These are phyloP conservation scores for Candida jianshihensis DNA, from an alignment of 805 yeast genomes.

Conservation along the genomic window DNA sequence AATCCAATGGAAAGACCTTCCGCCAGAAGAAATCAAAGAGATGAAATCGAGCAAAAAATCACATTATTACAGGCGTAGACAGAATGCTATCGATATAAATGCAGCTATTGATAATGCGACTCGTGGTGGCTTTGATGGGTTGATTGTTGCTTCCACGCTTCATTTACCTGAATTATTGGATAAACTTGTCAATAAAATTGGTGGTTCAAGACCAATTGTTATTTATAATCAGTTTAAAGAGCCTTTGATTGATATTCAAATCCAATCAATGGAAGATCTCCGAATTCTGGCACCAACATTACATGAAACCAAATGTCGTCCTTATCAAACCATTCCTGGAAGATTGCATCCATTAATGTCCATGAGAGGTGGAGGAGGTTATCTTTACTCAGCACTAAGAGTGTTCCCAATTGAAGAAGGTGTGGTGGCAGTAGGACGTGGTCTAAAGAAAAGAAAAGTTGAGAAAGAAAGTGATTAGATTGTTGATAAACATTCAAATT, in stretches of 20 bases:
- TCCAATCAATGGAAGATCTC: slow-evolving; percentile 56
- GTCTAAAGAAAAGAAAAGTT: slow-evolving; percentile 29
- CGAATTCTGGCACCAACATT: slow-evolving; percentile 78
- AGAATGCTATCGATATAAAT: slow-evolving; percentile 43
- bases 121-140: slow-evolving; percentile 60
- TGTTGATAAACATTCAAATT: not conserved
- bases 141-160: slow-evolving; percentile 67
- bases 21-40: slow-evolving; percentile 45
- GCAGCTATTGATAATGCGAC: slow-evolving; percentile 43
- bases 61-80: slow-evolving; percentile 60
- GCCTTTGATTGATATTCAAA: slow-evolving; percentile 64
- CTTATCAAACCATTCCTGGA: slow-evolving; percentile 90
- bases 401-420: slow-evolving; percentile 66
- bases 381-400: slow-evolving; percentile 65
- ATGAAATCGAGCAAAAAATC: slow-evolving; percentile 54
- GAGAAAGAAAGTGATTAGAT: not conserved
- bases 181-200: slow-evolving; percentile 51
- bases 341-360: slow-evolving; percentile 95
- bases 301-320: slow-evolving; percentile 73
- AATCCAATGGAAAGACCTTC: slow-evolving; percentile 37
- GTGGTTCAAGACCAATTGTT: slow-evolving; percentile 85
- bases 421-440: slow-evolving; percentile 64
- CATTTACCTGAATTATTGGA: slow-evolving; percentile 62
- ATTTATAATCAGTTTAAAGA: slow-evolving; percentile 81
- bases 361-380: slow-evolving; percentile 89